Conservation (phyloP, 2,329 filamentous ascomycete species). For the Cladobotryum protrusum region DNA sequence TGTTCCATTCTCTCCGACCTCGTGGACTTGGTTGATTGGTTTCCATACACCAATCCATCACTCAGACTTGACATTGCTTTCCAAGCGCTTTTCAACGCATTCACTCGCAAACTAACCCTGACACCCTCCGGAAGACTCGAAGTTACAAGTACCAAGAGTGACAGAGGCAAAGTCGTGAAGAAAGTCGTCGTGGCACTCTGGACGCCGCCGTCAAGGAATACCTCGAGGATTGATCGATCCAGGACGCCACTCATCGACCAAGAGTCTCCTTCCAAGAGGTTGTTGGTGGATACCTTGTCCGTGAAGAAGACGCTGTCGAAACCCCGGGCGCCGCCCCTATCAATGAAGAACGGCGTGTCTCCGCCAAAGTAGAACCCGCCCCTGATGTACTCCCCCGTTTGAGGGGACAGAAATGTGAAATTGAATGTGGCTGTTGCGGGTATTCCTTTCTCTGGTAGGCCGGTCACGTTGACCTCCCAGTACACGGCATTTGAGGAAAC, state of each 20-base stretch:
- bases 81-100: constrained; percentile 24
- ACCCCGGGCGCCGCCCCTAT: constrained; percentile 20
- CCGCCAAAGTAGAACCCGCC: constrained; percentile 23
- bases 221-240: constrained; percentile 30
- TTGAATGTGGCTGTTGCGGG: constrained; percentile 21
- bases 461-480: constrained; percentile 48
- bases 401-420: constrained; percentile 21
- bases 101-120: constrained; percentile 18
- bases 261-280: constrained; percentile 11
- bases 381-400: constrained; percentile 20
- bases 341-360: constrained; percentile 23
- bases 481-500: constrained; percentile 46
- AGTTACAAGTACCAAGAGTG: constrained; percentile 16
- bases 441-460: constrained; percentile 17
- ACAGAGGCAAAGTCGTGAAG: constrained; percentile 24
- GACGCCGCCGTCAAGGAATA: constrained; percentile 28
- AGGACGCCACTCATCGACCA: constrained; percentile 28
- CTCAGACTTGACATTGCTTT: background rate
- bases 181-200: constrained; percentile 28
- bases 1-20: constrained; percentile 1
- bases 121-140: constrained; percentile 16
- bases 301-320: constrained; percentile 29
- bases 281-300: constrained; percentile 23
- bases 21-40: constrained; percentile 2
- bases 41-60: constrained; percentile 8